Evolutionary conservation across 257 asterid species (phyloP), one percentile per base, ranked within the genome.

Genomic region (Cynanchum wilfordii): DNA sequence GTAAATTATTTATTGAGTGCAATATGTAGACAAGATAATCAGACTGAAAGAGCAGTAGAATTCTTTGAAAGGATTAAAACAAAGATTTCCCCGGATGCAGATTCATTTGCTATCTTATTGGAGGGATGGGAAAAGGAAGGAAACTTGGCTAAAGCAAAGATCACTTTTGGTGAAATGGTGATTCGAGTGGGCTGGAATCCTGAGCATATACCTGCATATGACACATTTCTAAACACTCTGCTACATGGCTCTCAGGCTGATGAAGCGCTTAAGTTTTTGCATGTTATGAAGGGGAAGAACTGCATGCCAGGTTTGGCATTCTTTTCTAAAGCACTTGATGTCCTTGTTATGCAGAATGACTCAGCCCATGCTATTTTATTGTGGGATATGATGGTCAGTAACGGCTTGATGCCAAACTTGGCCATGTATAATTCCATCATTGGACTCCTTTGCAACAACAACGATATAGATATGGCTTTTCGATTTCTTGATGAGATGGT

Each of bases 111-210:
- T 16, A 88, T 90, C 73, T 75, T 90, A 71, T 83, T 90, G 79
- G 96, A 90, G 82, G 94, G 90, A 16, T 88, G 90, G 87, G 92
- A 90, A 79, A 90, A 85, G 84, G 92, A 90, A 78, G 94, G 92
- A 59, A 87, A 86, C 70, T 83, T 74, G 16, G 84, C 79, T 47
- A 81, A 80, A 79, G 94, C 94, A 13, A 88, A 84, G 77, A 76
- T 50, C 67, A 90, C 91, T 20, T 90, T 90, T 62, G 88, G 92
- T 20, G 89, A 90, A 82, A 88, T 88, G 94, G 92, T 86, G 73
- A 81, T 84, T 71, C 88, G 85, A 56, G 86, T 90, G 68, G 94
- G 94, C 36, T 90, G 96, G 96, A 85, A 84, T 74, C 87, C 92
- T 3, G 73, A 81, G 40, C 77, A 86, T 68, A 75, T 84, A 74